Percentiles rank a stretch among this genome's conserved stretches.
Evolutionary conservation across 495 filamentous ascomycete genomes (phyloP).

Genomic region (Xylaria nigripes): DNA sequence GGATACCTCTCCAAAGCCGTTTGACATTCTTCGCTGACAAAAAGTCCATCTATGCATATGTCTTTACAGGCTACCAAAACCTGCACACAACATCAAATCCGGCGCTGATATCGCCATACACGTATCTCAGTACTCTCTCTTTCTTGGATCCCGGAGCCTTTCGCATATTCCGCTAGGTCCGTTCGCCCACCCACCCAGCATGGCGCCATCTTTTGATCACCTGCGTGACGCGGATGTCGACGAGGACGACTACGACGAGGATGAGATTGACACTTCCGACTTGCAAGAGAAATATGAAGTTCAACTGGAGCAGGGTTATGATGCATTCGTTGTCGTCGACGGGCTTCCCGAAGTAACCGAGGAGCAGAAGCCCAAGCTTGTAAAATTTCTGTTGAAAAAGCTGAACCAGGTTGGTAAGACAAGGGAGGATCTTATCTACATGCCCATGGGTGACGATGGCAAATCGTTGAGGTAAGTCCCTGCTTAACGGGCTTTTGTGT

Average conservation of each 20-base stretch:
- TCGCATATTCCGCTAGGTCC: conserved; percentile 1
- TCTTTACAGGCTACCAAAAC: no score
- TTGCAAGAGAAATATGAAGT: conserved; percentile 89
- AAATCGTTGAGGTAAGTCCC: conserved; percentile 69
- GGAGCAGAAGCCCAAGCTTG: conserved; percentile 77
- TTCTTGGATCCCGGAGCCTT: not conserved
- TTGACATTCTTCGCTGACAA: no score
- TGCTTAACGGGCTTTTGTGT: not conserved
- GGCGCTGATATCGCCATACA: not conserved
- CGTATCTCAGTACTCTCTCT: not conserved
- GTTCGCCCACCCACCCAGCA: conserved; percentile 30
- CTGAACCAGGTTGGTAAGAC: conserved; percentile 75
- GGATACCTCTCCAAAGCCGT: no score
- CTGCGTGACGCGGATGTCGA: conserved; percentile 63
- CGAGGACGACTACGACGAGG: conserved; percentile 82
- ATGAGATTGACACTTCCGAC: conserved; percentile 92
- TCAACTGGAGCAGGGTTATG: conserved; percentile 87
- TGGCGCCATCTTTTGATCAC: conserved; percentile 53
- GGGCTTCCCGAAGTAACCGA: conserved; percentile 79
- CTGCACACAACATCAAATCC: not conserved
- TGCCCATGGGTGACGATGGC: conserved; percentile 78
- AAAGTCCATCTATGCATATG: no score
- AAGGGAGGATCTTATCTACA: conserved; percentile 78
- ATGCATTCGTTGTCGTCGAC: conserved; percentile 92
- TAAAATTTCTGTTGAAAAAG: conserved; percentile 91